A percentile compares a stretch with the other conserved stretches of the same genome.
Evolutionary conservation across 495 filamentous ascomycete species (phyloP).

Genomic region (Melanomma pulvis-pyrius): DNA sequence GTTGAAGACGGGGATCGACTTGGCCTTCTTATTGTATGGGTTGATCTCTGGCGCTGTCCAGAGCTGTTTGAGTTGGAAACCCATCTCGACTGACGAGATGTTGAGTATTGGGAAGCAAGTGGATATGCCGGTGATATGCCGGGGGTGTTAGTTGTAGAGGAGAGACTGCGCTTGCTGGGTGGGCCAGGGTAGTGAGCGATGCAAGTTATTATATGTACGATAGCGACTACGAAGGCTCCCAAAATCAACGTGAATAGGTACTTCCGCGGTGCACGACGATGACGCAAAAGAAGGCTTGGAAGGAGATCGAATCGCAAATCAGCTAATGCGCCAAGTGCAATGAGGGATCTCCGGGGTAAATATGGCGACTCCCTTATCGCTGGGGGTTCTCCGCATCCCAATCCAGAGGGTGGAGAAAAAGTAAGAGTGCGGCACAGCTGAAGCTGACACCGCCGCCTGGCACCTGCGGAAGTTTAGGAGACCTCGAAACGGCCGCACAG

Average conservation of each 20-base stretch:
- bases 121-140: background rate
- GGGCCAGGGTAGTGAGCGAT: background rate
- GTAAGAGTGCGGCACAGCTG: conserved; percentile 13
- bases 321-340: conserved; percentile 18
- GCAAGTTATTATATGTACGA: conserved; percentile 16
- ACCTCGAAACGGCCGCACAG: background rate
- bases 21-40: conserved; percentile 47
- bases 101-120: background rate
- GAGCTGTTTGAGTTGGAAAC: conserved; percentile 36
- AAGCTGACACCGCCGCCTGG: conserved; percentile 6
- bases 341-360: conserved; percentile 27
- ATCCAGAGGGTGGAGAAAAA: conserved; percentile 23
- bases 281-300: conserved; percentile 3
- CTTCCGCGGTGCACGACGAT: conserved; percentile 24
- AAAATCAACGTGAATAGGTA: background rate
- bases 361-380: conserved; percentile 20
- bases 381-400: background rate
- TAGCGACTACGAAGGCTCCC: background rate
- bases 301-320: conserved; percentile 9
- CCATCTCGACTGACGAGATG: conserved; percentile 15
- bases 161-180: conserved; percentile 9
- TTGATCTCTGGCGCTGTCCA: conserved; percentile 46
- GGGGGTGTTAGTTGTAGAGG: background rate
- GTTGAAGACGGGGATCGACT: conserved; percentile 38
- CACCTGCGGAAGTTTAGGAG: conserved; percentile 6